Percentiles rank a stretch among this genome's conserved stretches.
These are phyloP conservation scores for Jacaranda copaia DNA, from an alignment of 257 asterid genomes.

Conservation along the genomic window DNA sequence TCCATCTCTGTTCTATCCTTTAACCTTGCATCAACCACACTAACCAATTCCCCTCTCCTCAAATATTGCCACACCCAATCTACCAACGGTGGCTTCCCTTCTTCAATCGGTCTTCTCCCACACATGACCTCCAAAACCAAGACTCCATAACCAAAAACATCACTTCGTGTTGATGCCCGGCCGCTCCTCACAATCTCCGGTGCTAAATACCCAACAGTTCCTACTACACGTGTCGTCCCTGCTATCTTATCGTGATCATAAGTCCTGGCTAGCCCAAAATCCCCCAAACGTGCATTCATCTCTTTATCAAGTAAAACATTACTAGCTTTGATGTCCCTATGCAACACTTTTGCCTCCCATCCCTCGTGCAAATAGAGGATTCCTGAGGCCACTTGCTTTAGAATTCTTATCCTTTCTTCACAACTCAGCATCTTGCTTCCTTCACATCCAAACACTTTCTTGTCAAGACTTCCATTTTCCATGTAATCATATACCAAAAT, in stretches of 20 bases:
- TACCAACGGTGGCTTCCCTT: slow-evolving; percentile 51
- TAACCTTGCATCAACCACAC: slow-evolving; percentile 50
- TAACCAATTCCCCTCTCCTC: slow-evolving; percentile 44
- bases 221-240: slow-evolving; percentile 60
- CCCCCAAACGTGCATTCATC: slow-evolving; percentile 68
- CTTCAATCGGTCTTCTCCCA: slow-evolving; percentile 64
- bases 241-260: slow-evolving; percentile 56
- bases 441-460: slow-evolving; percentile 39
- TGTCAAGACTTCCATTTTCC: slow-evolving; percentile 61
- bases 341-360: slow-evolving; percentile 67
- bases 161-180: slow-evolving; percentile 58
- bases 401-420: slow-evolving; percentile 57
- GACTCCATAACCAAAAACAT: slow-evolving; percentile 59
- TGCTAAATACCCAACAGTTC: slow-evolving; percentile 66
- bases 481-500: slow-evolving; percentile 58
- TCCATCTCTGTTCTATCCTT: slow-evolving; percentile 43
- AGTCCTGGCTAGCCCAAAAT: slow-evolving; percentile 69
- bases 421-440: slow-evolving; percentile 38
- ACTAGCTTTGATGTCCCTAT: slow-evolving; percentile 65
- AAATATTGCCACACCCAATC: slow-evolving; percentile 55
- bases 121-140: slow-evolving; percentile 60
- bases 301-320: slow-evolving; percentile 70
- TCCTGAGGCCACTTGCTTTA: slow-evolving; percentile 68
- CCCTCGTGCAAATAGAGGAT: slow-evolving; percentile 62
- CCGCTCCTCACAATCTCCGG: slow-evolving; percentile 62